phyloP scores from a whole-genome alignment of 495 filamentous ascomycete genomes.

The Aspergillus funiculosus region DNA sequence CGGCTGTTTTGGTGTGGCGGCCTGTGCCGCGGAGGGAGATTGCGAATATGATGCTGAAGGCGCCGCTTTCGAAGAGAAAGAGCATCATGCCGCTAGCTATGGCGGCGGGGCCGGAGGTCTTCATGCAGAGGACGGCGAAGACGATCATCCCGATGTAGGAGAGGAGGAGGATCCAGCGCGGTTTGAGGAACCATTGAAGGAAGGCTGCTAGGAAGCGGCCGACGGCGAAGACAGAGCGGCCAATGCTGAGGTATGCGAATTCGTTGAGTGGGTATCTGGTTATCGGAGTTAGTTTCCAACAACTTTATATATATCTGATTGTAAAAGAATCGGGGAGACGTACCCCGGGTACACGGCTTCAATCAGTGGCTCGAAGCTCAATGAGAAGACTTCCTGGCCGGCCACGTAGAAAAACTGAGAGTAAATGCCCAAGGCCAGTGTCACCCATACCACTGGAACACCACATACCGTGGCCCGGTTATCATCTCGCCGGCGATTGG shows the following conservation, averaged over 20 bases:
- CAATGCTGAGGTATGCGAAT: conserved; percentile 48
- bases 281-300: neutral
- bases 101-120: conserved; percentile 39
- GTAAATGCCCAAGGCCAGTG: conserved; percentile 50
- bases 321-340: conserved; percentile 13
- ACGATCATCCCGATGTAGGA: conserved; percentile 52
- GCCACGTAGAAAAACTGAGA: conserved; percentile 63
- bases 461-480: conserved; percentile 42
- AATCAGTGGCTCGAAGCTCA: conserved; percentile 41
- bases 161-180: conserved; percentile 55
- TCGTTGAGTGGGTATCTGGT: conserved; percentile 22
- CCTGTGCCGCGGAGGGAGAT: conserved; percentile 56
- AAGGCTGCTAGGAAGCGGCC: conserved; percentile 58
- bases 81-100: conserved; percentile 49
- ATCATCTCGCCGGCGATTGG: conserved; percentile 46
- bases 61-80: conserved; percentile 56
- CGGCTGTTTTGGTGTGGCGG: conserved; percentile 53
- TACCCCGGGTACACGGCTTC: conserved; percentile 25
- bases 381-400: conserved; percentile 55
- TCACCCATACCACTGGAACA: conserved; percentile 51
- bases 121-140: conserved; percentile 51
- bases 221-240: conserved; percentile 54
- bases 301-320: too few relatives aligned
- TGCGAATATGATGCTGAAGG: conserved; percentile 59
- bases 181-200: conserved; percentile 51